Percentiles rank a stretch among this genome's conserved stretches.
Conservation (phyloP, 2,329 filamentous ascomycete genomes). For the Aspergillus uvarum region DNA sequence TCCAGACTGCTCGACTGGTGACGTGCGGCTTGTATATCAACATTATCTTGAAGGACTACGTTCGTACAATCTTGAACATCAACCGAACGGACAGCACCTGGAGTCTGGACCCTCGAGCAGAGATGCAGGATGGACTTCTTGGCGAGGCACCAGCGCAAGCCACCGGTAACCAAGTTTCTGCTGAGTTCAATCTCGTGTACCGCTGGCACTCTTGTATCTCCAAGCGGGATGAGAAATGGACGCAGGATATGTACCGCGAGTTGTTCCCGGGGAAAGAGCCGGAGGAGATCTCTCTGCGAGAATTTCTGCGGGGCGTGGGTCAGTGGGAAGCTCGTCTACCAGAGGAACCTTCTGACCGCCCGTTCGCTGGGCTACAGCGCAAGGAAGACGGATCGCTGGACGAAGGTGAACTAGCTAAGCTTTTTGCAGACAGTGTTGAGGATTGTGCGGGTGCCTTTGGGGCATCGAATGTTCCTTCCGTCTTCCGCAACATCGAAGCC, state of each 20-base stretch:
- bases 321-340: slow-evolving; percentile 44
- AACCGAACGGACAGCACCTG: slow-evolving; percentile 60
- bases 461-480: slow-evolving; percentile 58
- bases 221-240: slow-evolving; percentile 62
- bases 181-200: slow-evolving; percentile 68
- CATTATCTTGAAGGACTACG: slow-evolving; percentile 59
- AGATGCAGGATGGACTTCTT: slow-evolving; percentile 51
- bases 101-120: slow-evolving; percentile 64
- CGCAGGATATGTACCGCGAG: slow-evolving; percentile 54
- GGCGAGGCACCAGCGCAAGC: slow-evolving; percentile 54
- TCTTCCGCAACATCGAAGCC: slow-evolving; percentile 61
- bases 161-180: slow-evolving; percentile 65
- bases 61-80: slow-evolving; percentile 61
- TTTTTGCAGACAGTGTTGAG: slow-evolving; percentile 60
- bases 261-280: slow-evolving; percentile 45
- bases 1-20: slow-evolving; percentile 57
- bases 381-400: slow-evolving; percentile 54
- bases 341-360: slow-evolving; percentile 48
- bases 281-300: slow-evolving; percentile 34
- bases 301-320: slow-evolving; percentile 42
- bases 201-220: slow-evolving; percentile 65
- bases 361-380: slow-evolving; percentile 52
- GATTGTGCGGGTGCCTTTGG: slow-evolving; percentile 62
- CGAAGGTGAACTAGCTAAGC: slow-evolving; percentile 58
- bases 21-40: slow-evolving; percentile 57